These are phyloP conservation scores for Lentinula boryana DNA, from an alignment of 768 basidiomycete genomes.

Conservation along the genomic window DNA sequence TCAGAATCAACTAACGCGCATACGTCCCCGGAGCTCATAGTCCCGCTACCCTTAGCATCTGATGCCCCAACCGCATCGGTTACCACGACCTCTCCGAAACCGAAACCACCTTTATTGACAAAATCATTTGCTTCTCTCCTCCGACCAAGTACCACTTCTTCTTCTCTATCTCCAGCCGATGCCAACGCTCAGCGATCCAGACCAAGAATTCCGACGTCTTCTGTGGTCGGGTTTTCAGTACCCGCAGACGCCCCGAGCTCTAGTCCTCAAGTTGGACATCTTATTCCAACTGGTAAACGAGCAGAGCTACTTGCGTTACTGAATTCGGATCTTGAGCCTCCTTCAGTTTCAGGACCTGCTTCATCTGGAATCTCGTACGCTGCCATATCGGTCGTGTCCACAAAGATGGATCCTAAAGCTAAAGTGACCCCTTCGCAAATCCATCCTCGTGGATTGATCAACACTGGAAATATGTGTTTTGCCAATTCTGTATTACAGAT, in stretches of 20 bases:
- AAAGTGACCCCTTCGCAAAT: conserved; percentile 22
- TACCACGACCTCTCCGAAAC: conserved; percentile 16
- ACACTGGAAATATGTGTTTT: conserved; percentile 97
- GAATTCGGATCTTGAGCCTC: conserved; percentile 25
- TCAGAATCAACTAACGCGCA: not conserved
- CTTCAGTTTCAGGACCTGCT: conserved; percentile 8
- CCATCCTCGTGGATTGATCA: conserved; percentile 78
- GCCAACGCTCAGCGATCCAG: conserved; percentile 38
- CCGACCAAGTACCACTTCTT: conserved; percentile 26
- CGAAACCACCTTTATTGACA: conserved; percentile 30
- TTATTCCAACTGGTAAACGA: conserved; percentile 33
- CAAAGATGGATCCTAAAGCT: not conserved
- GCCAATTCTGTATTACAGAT: conserved; percentile 93
- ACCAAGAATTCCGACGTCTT: conserved; percentile 40
- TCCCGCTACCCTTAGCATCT: conserved; percentile 7
- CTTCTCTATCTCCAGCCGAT: conserved; percentile 13
- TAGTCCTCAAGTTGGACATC: conserved; percentile 12
- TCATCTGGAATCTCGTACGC: conserved; percentile 9
- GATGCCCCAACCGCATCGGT: conserved; percentile 7
- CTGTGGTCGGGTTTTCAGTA: conserved; percentile 69
- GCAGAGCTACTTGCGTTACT: conserved; percentile 52
- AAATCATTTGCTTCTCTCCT: conserved; percentile 79
- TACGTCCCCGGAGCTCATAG: not conserved
- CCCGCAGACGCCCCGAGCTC: conserved; percentile 37
- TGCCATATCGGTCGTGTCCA: conserved; percentile 11